phyloP scores from a whole-genome alignment of 2,329 filamentous ascomycete genomes.

The Colletotrichum lindemuthianum region DNA sequence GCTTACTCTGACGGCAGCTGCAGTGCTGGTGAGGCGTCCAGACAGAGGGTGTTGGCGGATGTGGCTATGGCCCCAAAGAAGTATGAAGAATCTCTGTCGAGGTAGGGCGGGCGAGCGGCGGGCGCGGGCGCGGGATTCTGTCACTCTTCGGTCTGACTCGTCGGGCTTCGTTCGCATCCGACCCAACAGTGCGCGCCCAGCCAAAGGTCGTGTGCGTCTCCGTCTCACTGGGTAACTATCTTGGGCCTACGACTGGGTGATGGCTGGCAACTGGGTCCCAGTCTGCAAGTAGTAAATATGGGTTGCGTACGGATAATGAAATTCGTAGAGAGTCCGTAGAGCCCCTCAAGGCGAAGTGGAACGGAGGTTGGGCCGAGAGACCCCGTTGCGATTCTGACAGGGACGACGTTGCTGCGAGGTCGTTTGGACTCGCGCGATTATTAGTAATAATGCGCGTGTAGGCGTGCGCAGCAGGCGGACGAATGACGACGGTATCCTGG shows the following conservation, averaged over 20 bases:
- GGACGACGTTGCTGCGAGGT: conserved; percentile 10
- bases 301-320: too few relatives aligned
- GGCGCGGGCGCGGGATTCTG: conserved; percentile 19
- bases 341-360: conserved; percentile 4
- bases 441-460: not conserved
- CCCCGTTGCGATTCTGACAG: conserved; percentile 14
- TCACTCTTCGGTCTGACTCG: conserved; percentile 22
- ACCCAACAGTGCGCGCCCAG: conserved; percentile 18
- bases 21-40: conserved; percentile 14
- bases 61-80: conserved; percentile 11
- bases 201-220: conserved; percentile 18
- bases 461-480: conserved; percentile 8
- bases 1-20: not conserved
- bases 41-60: conserved; percentile 10
- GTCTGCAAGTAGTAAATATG: too few relatives aligned
- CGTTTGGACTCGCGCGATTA: conserved; percentile 2
- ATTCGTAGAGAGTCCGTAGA: not conserved
- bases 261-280: conserved; percentile 2
- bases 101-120: conserved; percentile 5
- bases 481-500: conserved; percentile 30
- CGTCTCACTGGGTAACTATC: conserved; percentile 13
- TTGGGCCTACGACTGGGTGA: conserved; percentile 4
- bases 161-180: conserved; percentile 22
- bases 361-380: conserved; percentile 8
- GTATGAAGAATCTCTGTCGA: conserved; percentile 16